Evolutionary conservation across 164 flowering plant species (phyloP).

Genomic region (Annona cherimola): DNA sequence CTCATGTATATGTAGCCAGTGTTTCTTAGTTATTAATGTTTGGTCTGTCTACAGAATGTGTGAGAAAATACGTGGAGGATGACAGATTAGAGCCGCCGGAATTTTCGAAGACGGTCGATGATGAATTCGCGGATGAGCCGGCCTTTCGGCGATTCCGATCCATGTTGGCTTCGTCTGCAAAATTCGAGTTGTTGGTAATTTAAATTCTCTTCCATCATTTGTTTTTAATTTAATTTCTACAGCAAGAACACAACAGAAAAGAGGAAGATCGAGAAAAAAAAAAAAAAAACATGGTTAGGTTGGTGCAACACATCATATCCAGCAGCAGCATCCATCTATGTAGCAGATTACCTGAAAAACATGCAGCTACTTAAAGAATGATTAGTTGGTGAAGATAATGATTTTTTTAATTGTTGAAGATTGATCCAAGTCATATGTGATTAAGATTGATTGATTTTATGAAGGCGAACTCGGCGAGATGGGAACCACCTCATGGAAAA

Average conservation of each 20-base stretch:
- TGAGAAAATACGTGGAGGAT: constrained; percentile 61
- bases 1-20: neutral
- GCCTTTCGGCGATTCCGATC: constrained; percentile 55
- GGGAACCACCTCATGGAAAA: constrained; percentile 92
- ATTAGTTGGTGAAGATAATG: no score
- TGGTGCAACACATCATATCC: no score
- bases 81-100: constrained; percentile 53
- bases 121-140: constrained; percentile 74
- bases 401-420: no score
- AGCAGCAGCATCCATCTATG: no score
- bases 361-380: no score
- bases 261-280: neutral
- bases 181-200: constrained; percentile 58
- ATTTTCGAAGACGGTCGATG: constrained; percentile 54
- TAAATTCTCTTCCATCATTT: neutral
- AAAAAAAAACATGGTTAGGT: no score
- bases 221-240: neutral
- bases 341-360: no score
- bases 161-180: constrained; percentile 56
- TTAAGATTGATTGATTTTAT: neutral
- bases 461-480: constrained; percentile 70
- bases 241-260: neutral
- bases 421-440: no score
- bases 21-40: neutral
- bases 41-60: constrained; percentile 48